Conservation (phyloP, 2,329 filamentous ascomycete genomes). For the Cytospora chrysosperma region DNA sequence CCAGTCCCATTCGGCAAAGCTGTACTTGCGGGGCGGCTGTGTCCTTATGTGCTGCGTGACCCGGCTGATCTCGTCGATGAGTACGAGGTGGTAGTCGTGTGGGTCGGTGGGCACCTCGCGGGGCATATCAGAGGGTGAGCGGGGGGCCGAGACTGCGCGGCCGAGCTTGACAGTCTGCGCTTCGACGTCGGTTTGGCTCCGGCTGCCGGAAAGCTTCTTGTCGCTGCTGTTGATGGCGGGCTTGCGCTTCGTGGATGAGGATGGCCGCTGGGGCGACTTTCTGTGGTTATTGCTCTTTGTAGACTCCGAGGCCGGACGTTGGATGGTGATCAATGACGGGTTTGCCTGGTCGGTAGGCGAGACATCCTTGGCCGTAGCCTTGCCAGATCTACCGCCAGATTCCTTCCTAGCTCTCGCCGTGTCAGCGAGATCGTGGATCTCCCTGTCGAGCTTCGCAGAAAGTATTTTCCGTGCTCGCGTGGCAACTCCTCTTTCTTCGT, state of each 20-base stretch:
- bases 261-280: conserved; percentile 7
- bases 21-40: conserved; percentile 63
- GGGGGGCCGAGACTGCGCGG: conserved; percentile 33
- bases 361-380: not conserved
- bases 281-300: conserved; percentile 7
- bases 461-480: conserved; percentile 35
- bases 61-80: conserved; percentile 69
- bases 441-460: conserved; percentile 34
- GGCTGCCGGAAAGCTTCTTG: not conserved
- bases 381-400: not conserved
- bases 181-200: conserved; percentile 12
- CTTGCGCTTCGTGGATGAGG: conserved; percentile 6
- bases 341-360: not conserved
- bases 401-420: not conserved
- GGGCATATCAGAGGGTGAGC: conserved; percentile 33
- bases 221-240: conserved; percentile 4
- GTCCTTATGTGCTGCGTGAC: conserved; percentile 63
- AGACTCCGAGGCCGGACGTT: not conserved
- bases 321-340: not conserved
- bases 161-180: conserved; percentile 16
- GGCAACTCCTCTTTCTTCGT: conserved; percentile 30
- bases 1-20: conserved; percentile 83
- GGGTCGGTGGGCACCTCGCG: conserved; percentile 42
- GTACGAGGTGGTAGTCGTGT: conserved; percentile 59
- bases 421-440: conserved; percentile 25